Evolutionary conservation across 352 stramenopile species (phyloP), one percentile per base, ranked within the genome.

Genomic region (Pythium biforme): DNA sequence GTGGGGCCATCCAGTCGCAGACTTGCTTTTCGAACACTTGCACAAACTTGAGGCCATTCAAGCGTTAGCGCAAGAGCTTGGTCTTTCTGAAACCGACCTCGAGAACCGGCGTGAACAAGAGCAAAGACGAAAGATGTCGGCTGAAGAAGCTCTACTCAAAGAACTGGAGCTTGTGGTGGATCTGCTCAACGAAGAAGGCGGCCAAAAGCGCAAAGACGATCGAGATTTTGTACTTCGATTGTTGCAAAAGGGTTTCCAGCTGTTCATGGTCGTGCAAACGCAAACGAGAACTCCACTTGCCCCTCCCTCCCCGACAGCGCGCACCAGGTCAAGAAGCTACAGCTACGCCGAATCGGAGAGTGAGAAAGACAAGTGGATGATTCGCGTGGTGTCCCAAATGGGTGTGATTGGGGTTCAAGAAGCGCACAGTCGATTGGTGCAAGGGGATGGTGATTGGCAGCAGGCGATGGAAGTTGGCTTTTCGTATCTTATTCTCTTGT

Each of bases 131-230:
- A 81, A 74, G 3, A 22, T 53, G 23, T 76, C 68, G 26, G 62
- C 72, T 12, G 80, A 89, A 66, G 54, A 64, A 23, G 65, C 79
- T 19, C 66, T 92, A 17, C 45, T 92, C 17, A 76, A 77, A 27
- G 83, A 92, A 37, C 52, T 92, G 4, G 74, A 88, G 17, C 49
- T 89, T n/a, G 81, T 90, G 0, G 63, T 90, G 7, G 83, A 86
- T n/a, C 59, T 92, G 45, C 63, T 90, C 17, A 58, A 77, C 22
- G 72, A 90, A 58, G 77, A 81, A 78, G 2, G 75, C 14, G 31
- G 49, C 14, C 43, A 34, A 31, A 61, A 27, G 25, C 43, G 23
- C 8, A 22, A 55, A 7, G 51, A 67, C 17, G 59, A 92, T 34
- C 70, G 72, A 0, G 61, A 62, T 15, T 87, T 90, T 40, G 45